Percentiles rank a stretch among this genome's conserved stretches.
Conservation (phyloP, 2,329 filamentous ascomycete genomes). For the Coleophoma cylindrospora region DNA sequence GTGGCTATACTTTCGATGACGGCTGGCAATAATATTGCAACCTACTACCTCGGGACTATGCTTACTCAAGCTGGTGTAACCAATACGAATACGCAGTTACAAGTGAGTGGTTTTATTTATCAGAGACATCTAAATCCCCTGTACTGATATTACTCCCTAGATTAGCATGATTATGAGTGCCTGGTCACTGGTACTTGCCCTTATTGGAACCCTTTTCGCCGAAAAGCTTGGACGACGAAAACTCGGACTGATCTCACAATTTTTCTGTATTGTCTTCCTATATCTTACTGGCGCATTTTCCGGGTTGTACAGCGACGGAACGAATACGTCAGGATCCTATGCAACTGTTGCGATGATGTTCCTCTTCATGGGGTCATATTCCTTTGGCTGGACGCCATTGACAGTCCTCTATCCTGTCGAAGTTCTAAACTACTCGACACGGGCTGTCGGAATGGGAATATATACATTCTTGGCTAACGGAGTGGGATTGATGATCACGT, state of each 20-base stretch:
- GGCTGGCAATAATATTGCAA: neutral
- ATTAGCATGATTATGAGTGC: neutral
- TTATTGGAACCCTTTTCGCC: neutral
- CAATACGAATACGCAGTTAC: neutral
- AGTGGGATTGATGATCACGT: constrained; percentile 19
- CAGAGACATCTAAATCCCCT: no score
- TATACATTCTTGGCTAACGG: constrained; percentile 15
- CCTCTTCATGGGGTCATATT: constrained; percentile 35
- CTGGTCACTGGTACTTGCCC: neutral
- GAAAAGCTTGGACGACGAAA: neutral
- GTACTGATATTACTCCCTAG: no score
- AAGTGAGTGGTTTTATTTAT: neutral
- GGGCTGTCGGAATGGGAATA: constrained; percentile 37
- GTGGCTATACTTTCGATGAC: constrained; percentile 10
- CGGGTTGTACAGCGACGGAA: neutral
- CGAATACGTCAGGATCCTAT: constrained; percentile 24
- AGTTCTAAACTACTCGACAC: constrained; percentile 40
- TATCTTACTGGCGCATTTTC: neutral
- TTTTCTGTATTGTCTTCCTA: neutral
- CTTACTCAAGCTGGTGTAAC: neutral
- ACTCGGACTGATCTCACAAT: neutral
- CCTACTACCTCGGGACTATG: neutral
- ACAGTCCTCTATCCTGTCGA: constrained; percentile 41
- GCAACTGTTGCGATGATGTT: constrained; percentile 36
- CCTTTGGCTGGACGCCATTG: constrained; percentile 39